Evolutionary conservation across 495 filamentous ascomycete species (phyloP), one percentile per base, ranked within the genome.

Genomic region (Aspergillus ostianus): DNA sequence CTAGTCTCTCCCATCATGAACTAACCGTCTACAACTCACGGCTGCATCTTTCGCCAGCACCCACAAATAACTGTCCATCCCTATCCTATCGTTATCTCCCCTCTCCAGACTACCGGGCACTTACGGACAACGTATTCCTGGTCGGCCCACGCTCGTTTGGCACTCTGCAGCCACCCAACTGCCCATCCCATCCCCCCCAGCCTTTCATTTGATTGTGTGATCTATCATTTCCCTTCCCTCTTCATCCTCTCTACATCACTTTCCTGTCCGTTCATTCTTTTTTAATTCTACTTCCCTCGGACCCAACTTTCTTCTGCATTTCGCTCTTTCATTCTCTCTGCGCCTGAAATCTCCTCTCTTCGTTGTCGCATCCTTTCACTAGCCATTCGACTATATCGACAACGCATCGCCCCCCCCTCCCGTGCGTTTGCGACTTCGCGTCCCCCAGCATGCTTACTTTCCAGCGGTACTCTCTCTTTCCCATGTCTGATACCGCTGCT

Each of bases 391-490:
- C 55, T 53, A 29, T 21, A 54, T 60, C 47, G 17, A 47, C 56
- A 44, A 48, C 29, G 27, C 48, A 10, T n/a, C 29, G n/a, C 36
- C 56, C 36, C 36, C 29, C 32, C 20, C 48, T 19, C 45, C 20
- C 52, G 26, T 53, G 55, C 17, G 32, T 29, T 51, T 56, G 46
- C 41, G 65, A 60, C 57, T 60, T 59, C 64, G 56, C 66, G 62
- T 66, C 62, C 62, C 62, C 56, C 68, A 71, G 68, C 65, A 71
- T 71, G 68, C 68, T 64, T 59, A 50, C 62, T 65, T 54, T 64
- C 61, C 64, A 61, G 57, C 64, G 48, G 54, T 59, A 58, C 51
- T 51, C 53, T 36, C 54, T 59, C 44, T 59, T 61, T 53, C 46
- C 53, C 47, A 65, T 57, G 18, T 30, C 63, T 53, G 55, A 62